phyloP scores from a whole-genome alignment of 305 asterid genomes.

The Solanum chacoense region DNA sequence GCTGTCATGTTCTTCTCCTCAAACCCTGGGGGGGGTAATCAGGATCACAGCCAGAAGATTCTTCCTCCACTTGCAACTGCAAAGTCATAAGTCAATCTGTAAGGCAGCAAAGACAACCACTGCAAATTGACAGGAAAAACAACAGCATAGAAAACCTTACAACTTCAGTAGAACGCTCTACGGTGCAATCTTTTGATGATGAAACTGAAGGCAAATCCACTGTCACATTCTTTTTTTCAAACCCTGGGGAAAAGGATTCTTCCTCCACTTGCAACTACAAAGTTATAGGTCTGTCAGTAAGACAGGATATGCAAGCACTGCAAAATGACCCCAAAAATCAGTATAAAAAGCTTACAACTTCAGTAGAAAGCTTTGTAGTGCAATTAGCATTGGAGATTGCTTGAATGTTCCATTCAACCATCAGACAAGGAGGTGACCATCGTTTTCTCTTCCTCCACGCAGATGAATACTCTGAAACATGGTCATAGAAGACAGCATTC shows the following conservation, averaged over 20 bases:
- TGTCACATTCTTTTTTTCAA: constrained; percentile 31
- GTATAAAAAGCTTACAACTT: constrained; percentile 27
- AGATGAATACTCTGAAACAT: constrained; percentile 51
- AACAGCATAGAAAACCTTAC: constrained; percentile 22
- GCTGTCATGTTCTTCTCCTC: constrained; percentile 27
- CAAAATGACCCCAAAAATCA: neutral
- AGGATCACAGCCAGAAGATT: neutral
- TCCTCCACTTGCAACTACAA: constrained; percentile 29
- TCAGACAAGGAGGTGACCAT: constrained; percentile 38
- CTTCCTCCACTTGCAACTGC: constrained; percentile 26
- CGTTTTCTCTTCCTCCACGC: constrained; percentile 69
- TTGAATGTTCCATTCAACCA: constrained; percentile 16
- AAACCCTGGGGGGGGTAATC: constrained; percentile 82
- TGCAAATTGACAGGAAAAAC: neutral
- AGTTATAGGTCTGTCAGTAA: constrained; percentile 19
- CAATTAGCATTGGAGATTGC: constrained; percentile 14
- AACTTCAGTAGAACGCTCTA: constrained; percentile 26
- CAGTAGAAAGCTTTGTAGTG: constrained; percentile 26
- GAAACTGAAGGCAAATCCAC: constrained; percentile 21
- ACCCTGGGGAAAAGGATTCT: constrained; percentile 61
- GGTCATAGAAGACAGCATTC: constrained; percentile 66
- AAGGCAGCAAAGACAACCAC: constrained; percentile 5
- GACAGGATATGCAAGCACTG: constrained; percentile 2
- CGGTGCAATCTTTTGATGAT: constrained; percentile 10
- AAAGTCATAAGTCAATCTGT: constrained; percentile 25